These are phyloP conservation scores for Copromyces sp. DNA, from an alignment of 495 filamentous ascomycete genomes.

Conservation along the genomic window DNA sequence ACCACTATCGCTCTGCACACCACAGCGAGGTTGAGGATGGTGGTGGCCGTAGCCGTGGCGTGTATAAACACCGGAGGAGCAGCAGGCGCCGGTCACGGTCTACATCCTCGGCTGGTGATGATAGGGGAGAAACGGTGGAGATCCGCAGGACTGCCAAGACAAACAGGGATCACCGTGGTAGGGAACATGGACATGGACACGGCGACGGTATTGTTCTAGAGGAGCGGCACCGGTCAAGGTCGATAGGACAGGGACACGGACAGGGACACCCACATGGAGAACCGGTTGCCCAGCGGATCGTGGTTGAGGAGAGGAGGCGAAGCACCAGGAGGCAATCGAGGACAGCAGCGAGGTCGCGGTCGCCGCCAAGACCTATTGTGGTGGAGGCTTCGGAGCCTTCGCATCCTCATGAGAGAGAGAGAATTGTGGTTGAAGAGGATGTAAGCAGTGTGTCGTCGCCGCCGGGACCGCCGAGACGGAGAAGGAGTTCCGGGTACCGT, in stretches of 20 bases:
- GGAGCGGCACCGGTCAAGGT: conserved; percentile 14
- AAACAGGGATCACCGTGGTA: conserved; percentile 17
- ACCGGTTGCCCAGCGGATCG: conserved; percentile 32
- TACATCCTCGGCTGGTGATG: background rate
- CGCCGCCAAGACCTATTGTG: background rate
- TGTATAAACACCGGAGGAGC: background rate
- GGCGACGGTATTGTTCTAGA: conserved; percentile 8
- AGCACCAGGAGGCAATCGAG: background rate
- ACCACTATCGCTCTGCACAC: conserved; percentile 10
- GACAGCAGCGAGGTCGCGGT: background rate
- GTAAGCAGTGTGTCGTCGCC: background rate
- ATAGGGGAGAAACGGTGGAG: conserved; percentile 25
- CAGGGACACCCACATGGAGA: background rate
- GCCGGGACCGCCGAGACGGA: conserved; percentile 3
- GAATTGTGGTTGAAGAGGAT: background rate
- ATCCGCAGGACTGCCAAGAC: conserved; percentile 22
- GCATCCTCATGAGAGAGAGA: background rate
- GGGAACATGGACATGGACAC: conserved; percentile 16
- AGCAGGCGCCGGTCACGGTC: background rate
- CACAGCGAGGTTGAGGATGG: background rate
- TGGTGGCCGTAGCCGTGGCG: background rate
- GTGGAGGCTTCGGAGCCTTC: background rate
- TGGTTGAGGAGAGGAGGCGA: conserved; percentile 28
- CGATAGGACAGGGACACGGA: conserved; percentile 3
- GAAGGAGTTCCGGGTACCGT: conserved; percentile 13